Percentiles rank a stretch among this genome's conserved stretches.
phyloP scores from a whole-genome alignment of 2,329 filamentous ascomycete species.

The Ascochyta clinopodiicola region DNA sequence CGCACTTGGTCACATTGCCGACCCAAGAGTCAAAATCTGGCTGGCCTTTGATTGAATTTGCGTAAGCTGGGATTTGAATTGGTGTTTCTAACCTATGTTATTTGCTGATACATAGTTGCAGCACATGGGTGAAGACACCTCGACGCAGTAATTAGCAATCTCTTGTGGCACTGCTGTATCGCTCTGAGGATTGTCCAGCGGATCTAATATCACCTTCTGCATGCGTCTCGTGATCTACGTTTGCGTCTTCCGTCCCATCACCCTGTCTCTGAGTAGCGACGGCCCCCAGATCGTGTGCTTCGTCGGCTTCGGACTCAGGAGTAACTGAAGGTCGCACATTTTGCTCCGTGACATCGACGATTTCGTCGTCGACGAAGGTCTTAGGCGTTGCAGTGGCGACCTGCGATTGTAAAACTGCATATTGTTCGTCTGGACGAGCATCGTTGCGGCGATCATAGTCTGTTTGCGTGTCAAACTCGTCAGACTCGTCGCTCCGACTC shows the following conservation, averaged over 20 bases:
- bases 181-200: neutral
- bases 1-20: too few species aligned
- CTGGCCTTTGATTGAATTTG: too few species aligned
- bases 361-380: neutral
- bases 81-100: too few species aligned
- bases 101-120: too few species aligned
- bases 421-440: slow-evolving; percentile 28
- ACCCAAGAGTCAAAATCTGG: too few species aligned
- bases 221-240: slow-evolving; percentile 23
- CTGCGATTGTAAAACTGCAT: slow-evolving; percentile 20
- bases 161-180: neutral
- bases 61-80: too few species aligned
- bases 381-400: slow-evolving; percentile 2
- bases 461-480: neutral
- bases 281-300: neutral
- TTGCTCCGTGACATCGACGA: neutral
- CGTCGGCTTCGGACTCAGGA: neutral
- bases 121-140: too few species aligned
- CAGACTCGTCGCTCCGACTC: neutral
- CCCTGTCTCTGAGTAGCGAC: neutral
- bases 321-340: neutral
- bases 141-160: too few species aligned
- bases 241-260: slow-evolving; percentile 21
- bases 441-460: slow-evolving; percentile 16
- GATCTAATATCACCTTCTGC: slow-evolving; percentile 28